Evolutionary conservation across 2,329 filamentous ascomycete genomes (phyloP), one percentile per base, ranked within the genome.

Genomic region (Coniochaeta sp.): DNA sequence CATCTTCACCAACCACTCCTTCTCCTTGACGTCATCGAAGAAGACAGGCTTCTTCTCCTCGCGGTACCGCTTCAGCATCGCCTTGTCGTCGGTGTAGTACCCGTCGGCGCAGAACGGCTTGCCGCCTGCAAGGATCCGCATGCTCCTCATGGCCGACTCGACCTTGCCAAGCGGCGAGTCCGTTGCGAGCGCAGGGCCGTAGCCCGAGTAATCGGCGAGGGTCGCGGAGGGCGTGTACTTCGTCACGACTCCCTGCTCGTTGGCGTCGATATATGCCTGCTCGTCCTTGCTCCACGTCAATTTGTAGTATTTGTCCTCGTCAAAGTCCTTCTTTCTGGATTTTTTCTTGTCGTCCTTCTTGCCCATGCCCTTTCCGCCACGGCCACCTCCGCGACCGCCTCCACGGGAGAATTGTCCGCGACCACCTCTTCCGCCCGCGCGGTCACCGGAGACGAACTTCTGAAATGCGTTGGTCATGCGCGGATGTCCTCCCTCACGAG

Each of bases 61-160:
- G 52, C 64, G 67, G 60, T 62, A 65, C 33, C 60, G 57, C 62
- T 66, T 61, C 47, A 61, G 58, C 9, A 59, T 19, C 22, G 52
- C 63, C 60, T 62, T 62, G n/a, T 64, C 44, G 57, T 68, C 68
- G 38, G 60, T 61, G 38, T 70, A 67, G 11, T 70, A 70, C 33
- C 63, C 58, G 16, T 68, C 59, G 34, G 65, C 38, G 59, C 71
- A 66, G 68, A 71, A 77, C 0, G 70, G 58, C 52, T 65, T 60
- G 6, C 72, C 76, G 60, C 75, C 72, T 12, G 71, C 74, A 54
- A 79, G 67, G 47, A 77, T 63, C 17, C 76, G 71, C 68, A 77
- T 74, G 63, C 70, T 68, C 17, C 72, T 72, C 56, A 77, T 52
- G 9, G 69, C 74, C 19, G 70, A 66, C 64, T 73, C 72, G 52